Evolutionary conservation across 169 alveolate genomes (phyloP), one percentile per base, ranked within the genome.

Genomic region (Babesia gibsoni): DNA sequence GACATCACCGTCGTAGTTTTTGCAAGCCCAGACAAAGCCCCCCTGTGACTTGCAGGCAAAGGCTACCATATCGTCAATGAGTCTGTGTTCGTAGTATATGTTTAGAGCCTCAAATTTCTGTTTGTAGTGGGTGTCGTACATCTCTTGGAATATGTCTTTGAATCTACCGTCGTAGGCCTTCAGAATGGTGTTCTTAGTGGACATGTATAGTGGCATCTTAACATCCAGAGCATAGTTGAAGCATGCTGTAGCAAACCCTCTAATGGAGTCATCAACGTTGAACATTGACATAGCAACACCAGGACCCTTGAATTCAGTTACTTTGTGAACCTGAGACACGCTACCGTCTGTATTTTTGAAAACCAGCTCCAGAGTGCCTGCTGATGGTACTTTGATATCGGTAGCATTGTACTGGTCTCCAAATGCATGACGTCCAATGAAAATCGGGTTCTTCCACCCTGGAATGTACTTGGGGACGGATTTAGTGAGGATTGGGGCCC

Each of bases 11-110:
- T 96, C 99, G 79, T 96, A 96, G 89, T 96, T 96, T 88, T 96
- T 96, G 88, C 98, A 94, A n/a, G 99, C 99, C 99, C 99, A 96
- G 32, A 96, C 96, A 83, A 94, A 96, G 35, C 99, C 99, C 27
- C 99, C 99, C 18, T 86, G 89, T 16, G 95, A 78, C 89, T 95
- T 95, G 48, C 95, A 72, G 39, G 94, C 93, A 63, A 89, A 93
- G 41, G 99, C 99, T 23, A 96, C 99, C 99, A 96, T 96, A 68
- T 96, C 98, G 77, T 96, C 99, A 50, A 96, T 96, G 30, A 95
- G 93, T 77, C 98, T 91, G 84, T 95, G 98, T 83, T 94, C 98
- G 79, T 94, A 93, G 84, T 89, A 87, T 23, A 95, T 58, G 43
- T 94, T 95, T 65, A 82, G 70, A 49, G 84, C 90, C 68, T 93